Evolutionary conservation across 805 yeast genomes (phyloP).

Genomic region (Hanseniaspora taiwanica): DNA sequence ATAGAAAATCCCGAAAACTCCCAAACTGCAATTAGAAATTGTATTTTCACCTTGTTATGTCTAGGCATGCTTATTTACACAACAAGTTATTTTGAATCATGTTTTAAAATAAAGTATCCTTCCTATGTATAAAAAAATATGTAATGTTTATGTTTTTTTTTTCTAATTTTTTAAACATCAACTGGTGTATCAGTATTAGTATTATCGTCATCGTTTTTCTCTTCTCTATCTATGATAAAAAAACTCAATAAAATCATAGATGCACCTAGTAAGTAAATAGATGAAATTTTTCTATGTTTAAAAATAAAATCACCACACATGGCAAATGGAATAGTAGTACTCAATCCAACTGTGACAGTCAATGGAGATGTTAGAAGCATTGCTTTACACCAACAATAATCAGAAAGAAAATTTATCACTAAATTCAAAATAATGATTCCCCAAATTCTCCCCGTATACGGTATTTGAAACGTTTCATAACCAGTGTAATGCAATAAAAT

Average conservation of each 20-base stretch:
- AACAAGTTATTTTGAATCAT: constrained; percentile 13
- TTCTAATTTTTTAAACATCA: not conserved
- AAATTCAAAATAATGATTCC: constrained; percentile 51
- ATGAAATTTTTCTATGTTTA: constrained; percentile 47
- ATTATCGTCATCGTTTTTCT: constrained; percentile 38
- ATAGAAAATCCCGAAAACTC: too few relatives aligned
- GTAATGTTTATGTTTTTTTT: constrained; percentile 1
- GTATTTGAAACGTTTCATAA: constrained; percentile 61
- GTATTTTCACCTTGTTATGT: constrained; percentile 6
- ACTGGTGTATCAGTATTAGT: not conserved
- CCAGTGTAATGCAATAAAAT: constrained; percentile 49
- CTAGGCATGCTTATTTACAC: constrained; percentile 10
- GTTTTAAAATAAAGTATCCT: constrained; percentile 18
- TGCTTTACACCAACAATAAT: constrained; percentile 92
- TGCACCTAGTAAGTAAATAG: constrained; percentile 69
- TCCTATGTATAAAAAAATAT: constrained; percentile 1
- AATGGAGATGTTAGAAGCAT: constrained; percentile 87
- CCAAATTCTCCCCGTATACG: constrained; percentile 39
- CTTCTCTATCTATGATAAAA: constrained; percentile 68
- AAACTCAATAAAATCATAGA: constrained; percentile 68
- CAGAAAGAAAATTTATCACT: constrained; percentile 69
- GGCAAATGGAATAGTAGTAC: constrained; percentile 88
- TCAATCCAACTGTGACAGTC: constrained; percentile 89
- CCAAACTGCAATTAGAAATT: too few relatives aligned
- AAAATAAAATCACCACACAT: constrained; percentile 80